phyloP scores from a whole-genome alignment of 768 basidiomycete genomes.

The Mycena epipterygia region DNA sequence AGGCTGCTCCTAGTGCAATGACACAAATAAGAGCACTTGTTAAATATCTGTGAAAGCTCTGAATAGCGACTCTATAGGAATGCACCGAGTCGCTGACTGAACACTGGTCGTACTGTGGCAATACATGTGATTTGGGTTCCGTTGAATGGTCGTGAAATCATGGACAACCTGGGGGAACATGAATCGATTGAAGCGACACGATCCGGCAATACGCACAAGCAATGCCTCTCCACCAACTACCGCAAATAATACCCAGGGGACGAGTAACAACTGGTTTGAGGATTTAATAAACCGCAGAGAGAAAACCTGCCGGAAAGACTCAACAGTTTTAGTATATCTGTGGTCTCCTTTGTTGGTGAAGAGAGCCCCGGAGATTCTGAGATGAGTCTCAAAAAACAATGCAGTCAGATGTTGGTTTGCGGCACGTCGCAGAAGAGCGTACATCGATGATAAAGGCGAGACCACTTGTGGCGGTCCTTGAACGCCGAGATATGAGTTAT shows the following conservation, averaged over 20 bases:
- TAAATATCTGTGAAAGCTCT: background rate
- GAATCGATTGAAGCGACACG: background rate
- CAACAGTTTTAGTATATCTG: background rate
- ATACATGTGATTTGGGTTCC: slow-evolving; percentile 20
- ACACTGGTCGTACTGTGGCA: slow-evolving; percentile 2
- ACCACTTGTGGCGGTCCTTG: slow-evolving; percentile 15
- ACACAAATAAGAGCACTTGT: slow-evolving; percentile 15
- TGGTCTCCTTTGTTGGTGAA: slow-evolving; percentile 6
- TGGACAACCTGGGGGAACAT: slow-evolving; percentile 7
- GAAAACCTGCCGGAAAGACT: background rate
- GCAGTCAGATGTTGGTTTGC: background rate
- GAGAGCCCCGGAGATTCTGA: background rate
- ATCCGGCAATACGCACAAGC: background rate
- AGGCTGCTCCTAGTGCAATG: slow-evolving; percentile 3
- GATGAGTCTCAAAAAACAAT: background rate
- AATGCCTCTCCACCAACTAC: slow-evolving; percentile 9
- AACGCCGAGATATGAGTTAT: background rate
- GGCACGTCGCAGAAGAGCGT: no score
- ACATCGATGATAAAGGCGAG: slow-evolving; percentile 23
- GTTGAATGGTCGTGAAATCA: slow-evolving; percentile 15
- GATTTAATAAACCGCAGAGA: background rate
- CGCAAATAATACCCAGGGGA: slow-evolving; percentile 18
- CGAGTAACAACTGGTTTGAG: background rate
- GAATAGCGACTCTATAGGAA: background rate
- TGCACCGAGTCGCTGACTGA: background rate